Base-by-base conservation (phyloP, 805 yeast species). In the Pichia heedii region DNA sequence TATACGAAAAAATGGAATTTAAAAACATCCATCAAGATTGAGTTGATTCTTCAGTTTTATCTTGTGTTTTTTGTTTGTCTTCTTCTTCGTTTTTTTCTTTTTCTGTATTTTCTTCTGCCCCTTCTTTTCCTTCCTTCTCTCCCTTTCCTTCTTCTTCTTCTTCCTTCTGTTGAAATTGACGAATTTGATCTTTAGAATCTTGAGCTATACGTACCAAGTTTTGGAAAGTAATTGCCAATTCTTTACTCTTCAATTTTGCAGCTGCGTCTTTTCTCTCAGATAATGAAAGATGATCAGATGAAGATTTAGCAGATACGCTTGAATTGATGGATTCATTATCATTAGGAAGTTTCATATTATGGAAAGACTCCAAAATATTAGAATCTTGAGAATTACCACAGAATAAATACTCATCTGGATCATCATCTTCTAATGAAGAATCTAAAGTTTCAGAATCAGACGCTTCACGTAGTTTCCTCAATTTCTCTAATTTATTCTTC, bases 401-500 rank as follows among this genome's bases (percentile, higher is more conserved):
- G 54, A 57, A 60, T 18, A 54, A 41, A 43, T 56, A 60, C 21
- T 60, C 64, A 40, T 59, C 61, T 7, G 55, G 49, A n/a, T 55
- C 65, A 32, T 59, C 62, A 34, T 60, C 63, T 35, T 53, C 55
- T 7, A 48, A 48, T 9, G 56, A 34, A 15, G 41, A 18, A 24
- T 36, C 47, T 4, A 40, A 3, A 8, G 41, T 29, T 10, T 27
- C 22, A n/a, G 47, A 29, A 20, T 76, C 84, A 27, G 71, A 77
- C 29, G 71, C 78, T 39, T 69, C 71, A 55, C 75, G 84, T 52
- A 78, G 54, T 44, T 71, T 70, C 63, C 81, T 78, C 58, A 90
- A 73, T 52, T 81, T 79, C 55, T 75, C 70, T 60, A 90, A 79
- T 60, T 84, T 76, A 63, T 88, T 88, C 55, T 83, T 78, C 64